phyloP scores from a whole-genome alignment of 345 rosid species.

The Citrus cavaleriei region DNA sequence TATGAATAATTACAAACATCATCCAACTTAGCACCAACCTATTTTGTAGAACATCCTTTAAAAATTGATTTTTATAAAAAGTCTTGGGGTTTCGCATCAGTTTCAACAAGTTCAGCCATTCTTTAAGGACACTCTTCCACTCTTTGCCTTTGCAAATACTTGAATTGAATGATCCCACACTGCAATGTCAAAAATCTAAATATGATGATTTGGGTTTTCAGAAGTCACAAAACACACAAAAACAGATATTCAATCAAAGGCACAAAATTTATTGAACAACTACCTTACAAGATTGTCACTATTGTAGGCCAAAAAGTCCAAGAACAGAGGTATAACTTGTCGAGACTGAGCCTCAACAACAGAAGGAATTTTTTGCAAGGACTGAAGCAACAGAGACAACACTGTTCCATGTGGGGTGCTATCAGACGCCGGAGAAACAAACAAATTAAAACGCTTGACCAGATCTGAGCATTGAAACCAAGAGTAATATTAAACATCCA shows the following conservation, averaged over 20 bases:
- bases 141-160: constrained; percentile 63
- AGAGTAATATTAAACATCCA: constrained; percentile 6
- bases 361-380: constrained; percentile 64
- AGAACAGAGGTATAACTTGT: constrained; percentile 62
- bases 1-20: constrained; percentile 2
- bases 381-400: constrained; percentile 59
- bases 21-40: constrained; percentile 48
- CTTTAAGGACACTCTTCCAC: constrained; percentile 72
- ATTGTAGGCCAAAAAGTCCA: constrained; percentile 78
- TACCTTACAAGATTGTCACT: constrained; percentile 53
- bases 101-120: constrained; percentile 81
- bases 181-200: constrained; percentile 28
- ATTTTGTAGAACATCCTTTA: constrained; percentile 65
- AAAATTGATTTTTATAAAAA: constrained; percentile 49
- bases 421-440: constrained; percentile 48
- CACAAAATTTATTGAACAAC: constrained; percentile 10
- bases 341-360: constrained; percentile 68
- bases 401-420: constrained; percentile 47
- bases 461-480: constrained; percentile 52
- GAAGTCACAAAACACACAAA: neutral
- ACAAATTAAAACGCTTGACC: constrained; percentile 44
- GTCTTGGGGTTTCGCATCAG: constrained; percentile 66
- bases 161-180: constrained; percentile 56
- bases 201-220: neutral
- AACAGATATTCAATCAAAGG: neutral